phyloP scores from a whole-genome alignment of 2,329 filamentous ascomycete species.

The Aspergillus sp. region DNA sequence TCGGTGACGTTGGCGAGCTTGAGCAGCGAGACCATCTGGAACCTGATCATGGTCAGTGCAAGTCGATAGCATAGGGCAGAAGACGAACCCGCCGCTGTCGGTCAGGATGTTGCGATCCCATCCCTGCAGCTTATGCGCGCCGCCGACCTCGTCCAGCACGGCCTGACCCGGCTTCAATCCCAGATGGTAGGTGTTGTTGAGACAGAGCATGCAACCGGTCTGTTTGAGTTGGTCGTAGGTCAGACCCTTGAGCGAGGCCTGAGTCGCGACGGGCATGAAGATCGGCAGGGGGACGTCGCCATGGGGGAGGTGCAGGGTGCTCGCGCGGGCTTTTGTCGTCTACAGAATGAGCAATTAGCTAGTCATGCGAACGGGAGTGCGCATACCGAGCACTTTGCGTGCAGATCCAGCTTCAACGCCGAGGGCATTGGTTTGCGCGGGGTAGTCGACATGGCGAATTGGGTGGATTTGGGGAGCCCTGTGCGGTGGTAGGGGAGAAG shows the following conservation, averaged over 20 bases:
- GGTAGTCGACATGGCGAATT: constrained; percentile 30
- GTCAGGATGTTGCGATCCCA: constrained; percentile 96
- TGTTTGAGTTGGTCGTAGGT: constrained; percentile 90
- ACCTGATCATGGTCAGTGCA: constrained; percentile 53
- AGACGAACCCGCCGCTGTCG: constrained; percentile 52
- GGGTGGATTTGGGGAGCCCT: not conserved
- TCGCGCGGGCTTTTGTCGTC: constrained; percentile 93
- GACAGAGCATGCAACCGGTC: constrained; percentile 82
- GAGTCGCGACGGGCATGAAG: constrained; percentile 98
- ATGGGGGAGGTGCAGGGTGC: constrained; percentile 84
- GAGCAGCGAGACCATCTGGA: constrained; percentile 97
- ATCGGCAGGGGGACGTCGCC: constrained; percentile 85
- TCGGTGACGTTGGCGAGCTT: constrained; percentile 93
- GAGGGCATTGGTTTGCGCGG: constrained; percentile 44
- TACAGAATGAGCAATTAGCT: constrained; percentile 36
- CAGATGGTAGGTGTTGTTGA: constrained; percentile 98
- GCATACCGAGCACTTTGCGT: constrained; percentile 76
- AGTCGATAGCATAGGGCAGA: not conserved
- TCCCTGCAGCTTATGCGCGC: constrained; percentile 90
- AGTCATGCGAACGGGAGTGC: not conserved
- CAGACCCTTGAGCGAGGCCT: constrained; percentile 90
- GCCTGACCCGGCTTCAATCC: constrained; percentile 93
- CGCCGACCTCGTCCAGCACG: constrained; percentile 80
- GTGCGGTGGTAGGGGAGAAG: not conserved
- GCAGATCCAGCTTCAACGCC: constrained; percentile 74